These are phyloP conservation scores for Pilatotrama ljubarskyi DNA, from an alignment of 768 basidiomycete species.

Conservation along the genomic window DNA sequence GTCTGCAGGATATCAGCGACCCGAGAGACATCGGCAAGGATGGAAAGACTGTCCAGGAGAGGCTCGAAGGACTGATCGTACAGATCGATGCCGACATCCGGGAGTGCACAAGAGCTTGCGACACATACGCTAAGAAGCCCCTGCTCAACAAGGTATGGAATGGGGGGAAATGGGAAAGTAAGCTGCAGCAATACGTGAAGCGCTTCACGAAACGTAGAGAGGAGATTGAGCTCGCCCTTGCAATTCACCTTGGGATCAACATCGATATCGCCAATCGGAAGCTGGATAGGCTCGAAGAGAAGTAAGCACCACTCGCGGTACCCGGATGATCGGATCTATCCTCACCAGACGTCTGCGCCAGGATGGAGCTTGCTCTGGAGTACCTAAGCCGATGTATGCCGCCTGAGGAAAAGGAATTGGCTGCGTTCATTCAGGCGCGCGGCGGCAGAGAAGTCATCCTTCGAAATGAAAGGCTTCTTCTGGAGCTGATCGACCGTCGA, in stretches of 20 bases:
- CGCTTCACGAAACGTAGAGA: slow-evolving; percentile 28
- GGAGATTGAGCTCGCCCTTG: slow-evolving; percentile 34
- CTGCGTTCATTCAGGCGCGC: neutral
- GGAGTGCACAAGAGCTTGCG: slow-evolving; percentile 35
- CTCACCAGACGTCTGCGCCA: slow-evolving; percentile 27
- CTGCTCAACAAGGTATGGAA: slow-evolving; percentile 31
- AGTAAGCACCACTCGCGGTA: neutral
- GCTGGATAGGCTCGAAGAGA: slow-evolving; percentile 17
- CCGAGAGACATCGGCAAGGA: slow-evolving; percentile 32
- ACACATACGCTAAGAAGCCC: slow-evolving; percentile 35
- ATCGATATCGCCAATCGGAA: slow-evolving; percentile 25
- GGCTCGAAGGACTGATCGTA: slow-evolving; percentile 33
- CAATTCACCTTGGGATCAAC: slow-evolving; percentile 30
- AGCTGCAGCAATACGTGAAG: slow-evolving; percentile 27
- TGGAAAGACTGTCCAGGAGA: slow-evolving; percentile 37
- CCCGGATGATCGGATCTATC: neutral
- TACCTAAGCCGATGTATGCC: neutral
- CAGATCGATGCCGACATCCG: slow-evolving; percentile 33
- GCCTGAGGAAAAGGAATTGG: slow-evolving; percentile 7
- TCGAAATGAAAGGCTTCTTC: neutral
- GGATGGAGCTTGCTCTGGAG: neutral
- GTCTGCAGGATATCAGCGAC: slow-evolving; percentile 36
- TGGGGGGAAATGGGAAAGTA: slow-evolving; percentile 31
- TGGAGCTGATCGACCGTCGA: neutral
- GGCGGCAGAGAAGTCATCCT: slow-evolving; percentile 1